Evolutionary conservation across 2,329 filamentous ascomycete genomes (phyloP), one percentile per base, ranked within the genome.

Genomic region (Penicillium frequentans): DNA sequence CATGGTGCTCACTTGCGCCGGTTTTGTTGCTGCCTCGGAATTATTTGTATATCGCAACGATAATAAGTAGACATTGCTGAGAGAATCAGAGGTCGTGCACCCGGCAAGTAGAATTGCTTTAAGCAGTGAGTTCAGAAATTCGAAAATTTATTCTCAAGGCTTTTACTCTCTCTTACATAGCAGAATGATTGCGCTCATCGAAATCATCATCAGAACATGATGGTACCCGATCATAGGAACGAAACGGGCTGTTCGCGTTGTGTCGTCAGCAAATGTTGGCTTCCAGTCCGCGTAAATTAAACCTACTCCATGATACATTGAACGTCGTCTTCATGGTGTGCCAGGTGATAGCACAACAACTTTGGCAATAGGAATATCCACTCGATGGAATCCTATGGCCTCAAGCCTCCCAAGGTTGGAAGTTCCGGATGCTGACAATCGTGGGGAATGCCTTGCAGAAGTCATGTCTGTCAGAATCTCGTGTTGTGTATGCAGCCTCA

Each of bases 1-100:
- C 14, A 3, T 16, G 13, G 56, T 43, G 33, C 35, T 59, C 9
- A 61, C 58, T 53, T 56, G 44, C 11, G 27, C 49, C 3, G 51
- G 11, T 3, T 43, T 49, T 13, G 29, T 37, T 16, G 14, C 1
- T 2, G 14, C 21, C 16, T 39, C 37, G 6, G 29, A 31, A 5
- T 24, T 54, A 19, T 47, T 37, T 3, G 23, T 58, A 39, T 60
- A 62, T 29, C 47, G 37, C 11, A 62, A 24, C 16, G 59, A 62
- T 23, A 62, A 10, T 27, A 62, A 27, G 24, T 60, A 62, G 23
- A 60, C 37, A 24, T 57, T 54, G 35, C 59, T 52, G 13, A 62
- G 19, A n/a, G 45, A 37, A 19, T 50, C 52, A 9, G 59, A 62
- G 16, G n/a, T 37, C 11, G 52, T 54, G 45, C 57, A 60, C 8